phyloP scores from a whole-genome alignment of 2,329 filamentous ascomycete genomes.

The Fusarium sulawesiense region DNA sequence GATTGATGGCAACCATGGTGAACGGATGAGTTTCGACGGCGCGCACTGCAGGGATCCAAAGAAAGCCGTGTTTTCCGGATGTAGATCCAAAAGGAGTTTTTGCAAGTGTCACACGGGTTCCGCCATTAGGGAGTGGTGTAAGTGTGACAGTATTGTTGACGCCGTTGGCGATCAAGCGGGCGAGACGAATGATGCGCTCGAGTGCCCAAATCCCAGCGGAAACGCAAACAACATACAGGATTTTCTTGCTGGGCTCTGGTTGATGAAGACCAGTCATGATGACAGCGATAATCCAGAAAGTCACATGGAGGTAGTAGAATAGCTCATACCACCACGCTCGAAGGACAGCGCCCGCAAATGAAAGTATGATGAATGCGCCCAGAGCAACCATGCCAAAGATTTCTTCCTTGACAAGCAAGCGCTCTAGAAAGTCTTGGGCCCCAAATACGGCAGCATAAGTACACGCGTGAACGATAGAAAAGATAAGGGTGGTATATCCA shows the following conservation, averaged over 20 bases:
- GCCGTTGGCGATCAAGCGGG: slow-evolving; percentile 57
- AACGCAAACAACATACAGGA: slow-evolving; percentile 56
- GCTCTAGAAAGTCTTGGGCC: slow-evolving; percentile 37
- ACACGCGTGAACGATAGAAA: slow-evolving; percentile 59
- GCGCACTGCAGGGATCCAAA: slow-evolving; percentile 71
- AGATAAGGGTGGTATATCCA: slow-evolving; percentile 61
- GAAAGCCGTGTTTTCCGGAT: slow-evolving; percentile 71
- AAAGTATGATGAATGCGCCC: slow-evolving; percentile 58
- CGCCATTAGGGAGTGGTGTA: slow-evolving; percentile 64
- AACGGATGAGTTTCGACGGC: slow-evolving; percentile 71
- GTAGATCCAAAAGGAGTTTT: slow-evolving; percentile 60
- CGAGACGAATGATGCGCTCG: slow-evolving; percentile 62
- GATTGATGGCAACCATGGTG: slow-evolving; percentile 65
- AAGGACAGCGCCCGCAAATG: slow-evolving; percentile 56
- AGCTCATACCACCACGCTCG: slow-evolving; percentile 65
- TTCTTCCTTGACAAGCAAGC: slow-evolving; percentile 53
- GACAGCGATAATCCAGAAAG: slow-evolving; percentile 61
- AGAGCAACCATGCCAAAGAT: slow-evolving; percentile 63
- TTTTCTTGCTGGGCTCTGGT: slow-evolving; percentile 56
- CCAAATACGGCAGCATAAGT: slow-evolving; percentile 58
- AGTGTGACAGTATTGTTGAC: slow-evolving; percentile 64
- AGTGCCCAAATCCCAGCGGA: slow-evolving; percentile 61
- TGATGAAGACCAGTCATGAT: slow-evolving; percentile 64
- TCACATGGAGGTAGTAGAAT: slow-evolving; percentile 66
- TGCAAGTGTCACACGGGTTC: slow-evolving; percentile 65